A percentile compares a stretch with the other conserved stretches of the same genome.
These are phyloP conservation scores for Staphylotrichum tortipilum DNA, from an alignment of 495 filamentous ascomycete species.

Conservation along the genomic window DNA sequence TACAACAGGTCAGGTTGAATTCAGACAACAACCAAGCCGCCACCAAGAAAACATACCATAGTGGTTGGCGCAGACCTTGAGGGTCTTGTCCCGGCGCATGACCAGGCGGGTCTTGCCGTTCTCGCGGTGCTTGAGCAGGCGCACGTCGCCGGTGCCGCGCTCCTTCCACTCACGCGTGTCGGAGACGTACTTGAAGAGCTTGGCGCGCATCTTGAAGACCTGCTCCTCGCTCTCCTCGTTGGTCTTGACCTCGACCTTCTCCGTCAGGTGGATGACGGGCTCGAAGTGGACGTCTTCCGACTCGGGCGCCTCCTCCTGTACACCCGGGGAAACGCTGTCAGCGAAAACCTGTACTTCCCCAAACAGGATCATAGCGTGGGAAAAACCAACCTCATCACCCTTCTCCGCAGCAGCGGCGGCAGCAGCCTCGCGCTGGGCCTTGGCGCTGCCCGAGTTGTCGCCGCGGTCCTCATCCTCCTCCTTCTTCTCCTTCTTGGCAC, in stretches of 20 bases:
- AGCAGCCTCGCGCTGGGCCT: slow-evolving; percentile 65
- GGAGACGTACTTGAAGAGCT: slow-evolving; percentile 95
- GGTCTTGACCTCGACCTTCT: slow-evolving; percentile 94
- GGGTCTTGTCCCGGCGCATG: slow-evolving; percentile 98
- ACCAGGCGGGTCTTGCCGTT: slow-evolving; percentile 96
- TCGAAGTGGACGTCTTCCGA: slow-evolving; percentile 94
- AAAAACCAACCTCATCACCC: slow-evolving; percentile 32
- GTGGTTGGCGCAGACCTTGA: slow-evolving; percentile 99
- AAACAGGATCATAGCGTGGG: no score
- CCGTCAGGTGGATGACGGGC: slow-evolving; percentile 86
- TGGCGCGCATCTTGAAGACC: slow-evolving; percentile 97
- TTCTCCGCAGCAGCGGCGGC: slow-evolving; percentile 41
- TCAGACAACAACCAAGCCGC: no score
- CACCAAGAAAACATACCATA: slow-evolving; percentile 68
- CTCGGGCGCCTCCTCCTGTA: slow-evolving; percentile 64
- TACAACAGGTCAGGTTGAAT: slow-evolving; percentile 22
- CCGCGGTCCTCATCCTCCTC: slow-evolving; percentile 63
- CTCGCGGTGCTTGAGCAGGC: slow-evolving; percentile 95
- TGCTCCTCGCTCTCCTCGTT: slow-evolving; percentile 96
- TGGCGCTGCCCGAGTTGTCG: slow-evolving; percentile 79
- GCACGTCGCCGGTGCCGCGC: slow-evolving; percentile 92
- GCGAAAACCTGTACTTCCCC: no score
- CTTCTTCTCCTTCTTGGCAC: slow-evolving; percentile 75
- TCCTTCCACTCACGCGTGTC: slow-evolving; percentile 97
- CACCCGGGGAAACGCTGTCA: no score